These are phyloP conservation scores for Akebia trifoliata DNA, from an alignment of 164 flowering plant species.

Conservation along the genomic window DNA sequence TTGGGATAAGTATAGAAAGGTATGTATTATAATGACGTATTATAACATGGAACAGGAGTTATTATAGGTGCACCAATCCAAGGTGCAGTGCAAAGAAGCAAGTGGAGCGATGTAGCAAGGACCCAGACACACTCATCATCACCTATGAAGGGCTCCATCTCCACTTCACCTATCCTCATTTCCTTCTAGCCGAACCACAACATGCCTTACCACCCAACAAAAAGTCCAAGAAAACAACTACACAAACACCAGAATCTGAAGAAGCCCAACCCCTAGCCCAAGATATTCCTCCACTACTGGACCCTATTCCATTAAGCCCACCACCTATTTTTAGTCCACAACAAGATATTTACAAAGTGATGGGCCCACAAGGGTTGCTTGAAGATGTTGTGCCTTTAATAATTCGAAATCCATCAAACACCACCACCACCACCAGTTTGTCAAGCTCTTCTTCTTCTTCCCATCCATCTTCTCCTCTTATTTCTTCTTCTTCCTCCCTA, in stretches of 20 bases:
- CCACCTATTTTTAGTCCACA: neutral
- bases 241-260: slow-evolving; percentile 1
- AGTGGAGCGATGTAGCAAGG: slow-evolving; percentile 71
- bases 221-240: slow-evolving; percentile 20
- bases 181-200: slow-evolving; percentile 13
- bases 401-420: slow-evolving; percentile 49
- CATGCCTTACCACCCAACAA: slow-evolving; percentile 12
- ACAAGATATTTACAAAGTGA: slow-evolving; percentile 5
- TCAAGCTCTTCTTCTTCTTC: slow-evolving; percentile 28
- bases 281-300: neutral
- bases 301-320: slow-evolving; percentile 5
- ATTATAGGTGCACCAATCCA: slow-evolving; percentile 89
- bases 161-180: slow-evolving; percentile 66
- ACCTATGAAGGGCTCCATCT: slow-evolving; percentile 97
- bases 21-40: too few species aligned
- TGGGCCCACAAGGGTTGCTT: slow-evolving; percentile 57
- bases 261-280: slow-evolving; percentile 12
- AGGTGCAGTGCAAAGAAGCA: slow-evolving; percentile 91
- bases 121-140: slow-evolving; percentile 67
- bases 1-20: too few species aligned
- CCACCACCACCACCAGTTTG: slow-evolving; percentile 9
- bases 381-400: slow-evolving; percentile 77
- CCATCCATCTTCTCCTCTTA: slow-evolving; percentile 21
- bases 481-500: slow-evolving; percentile 21
- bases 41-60: slow-evolving; percentile 50